phyloP scores from a whole-genome alignment of 2,329 filamentous ascomycete species.

The Knufia petricola region DNA sequence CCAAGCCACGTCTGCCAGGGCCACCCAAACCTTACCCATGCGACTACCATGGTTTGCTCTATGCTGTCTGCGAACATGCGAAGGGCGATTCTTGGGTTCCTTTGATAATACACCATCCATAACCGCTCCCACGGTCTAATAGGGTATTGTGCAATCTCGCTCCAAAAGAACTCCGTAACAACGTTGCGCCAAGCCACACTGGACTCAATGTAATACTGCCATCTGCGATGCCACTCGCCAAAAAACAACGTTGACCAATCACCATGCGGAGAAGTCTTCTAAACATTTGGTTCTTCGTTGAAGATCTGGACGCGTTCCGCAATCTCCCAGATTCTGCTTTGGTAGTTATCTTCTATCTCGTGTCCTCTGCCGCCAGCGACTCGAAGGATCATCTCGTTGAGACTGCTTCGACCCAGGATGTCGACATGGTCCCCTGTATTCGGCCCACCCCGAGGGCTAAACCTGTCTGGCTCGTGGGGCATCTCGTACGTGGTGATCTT shows the following conservation, averaged over 20 bases:
- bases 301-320: conserved; percentile 73
- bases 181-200: no score
- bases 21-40: no score
- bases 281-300: conserved; percentile 45
- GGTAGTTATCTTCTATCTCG: conserved; percentile 63
- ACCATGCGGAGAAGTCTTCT: background rate
- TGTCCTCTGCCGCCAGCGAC: conserved; percentile 80
- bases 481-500: conserved; percentile 86
- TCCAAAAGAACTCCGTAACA: no score
- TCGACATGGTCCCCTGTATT: conserved; percentile 89
- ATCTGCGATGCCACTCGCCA: background rate
- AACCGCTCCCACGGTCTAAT: background rate
- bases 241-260: background rate
- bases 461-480: conserved; percentile 89
- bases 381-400: conserved; percentile 82
- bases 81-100: no score
- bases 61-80: no score
- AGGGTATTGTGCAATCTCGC: background rate
- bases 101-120: background rate
- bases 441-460: conserved; percentile 65
- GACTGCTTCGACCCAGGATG: conserved; percentile 74
- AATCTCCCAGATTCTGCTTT: conserved; percentile 75
- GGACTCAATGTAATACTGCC: background rate
- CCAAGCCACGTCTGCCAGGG: no score
- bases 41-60: no score